phyloP scores from a whole-genome alignment of 176 grass and related monocot genomes.

The Stipa capillata region DNA sequence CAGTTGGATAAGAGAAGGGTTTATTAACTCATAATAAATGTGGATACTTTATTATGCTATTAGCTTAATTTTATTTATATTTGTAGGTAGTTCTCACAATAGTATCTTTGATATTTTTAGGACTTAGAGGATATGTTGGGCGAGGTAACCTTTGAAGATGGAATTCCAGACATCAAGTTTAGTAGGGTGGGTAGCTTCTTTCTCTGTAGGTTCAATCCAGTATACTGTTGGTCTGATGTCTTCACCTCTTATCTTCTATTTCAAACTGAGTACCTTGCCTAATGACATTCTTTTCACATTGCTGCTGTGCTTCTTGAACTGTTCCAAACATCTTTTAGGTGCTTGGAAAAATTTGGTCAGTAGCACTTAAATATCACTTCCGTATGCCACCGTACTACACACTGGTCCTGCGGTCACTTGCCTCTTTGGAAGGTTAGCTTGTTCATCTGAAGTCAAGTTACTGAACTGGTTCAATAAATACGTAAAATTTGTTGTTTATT shows the following conservation, averaged over 20 bases:
- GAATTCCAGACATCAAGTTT: constrained; percentile 96
- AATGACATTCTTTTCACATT: constrained; percentile 17
- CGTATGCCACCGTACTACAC: constrained; percentile 95
- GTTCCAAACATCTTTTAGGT: constrained; percentile 53
- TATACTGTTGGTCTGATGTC: background rate
- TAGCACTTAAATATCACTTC: constrained; percentile 89
- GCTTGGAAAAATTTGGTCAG: constrained; percentile 82
- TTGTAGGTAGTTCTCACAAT: background rate
- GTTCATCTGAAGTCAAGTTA: constrained; percentile 11
- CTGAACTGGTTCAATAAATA: background rate
- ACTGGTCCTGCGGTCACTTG: constrained; percentile 78
- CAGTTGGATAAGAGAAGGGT: background rate
- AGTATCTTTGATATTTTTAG: constrained; percentile 33
- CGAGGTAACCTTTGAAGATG: constrained; percentile 65
- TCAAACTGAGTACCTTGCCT: background rate
- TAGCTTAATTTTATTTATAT: background rate
- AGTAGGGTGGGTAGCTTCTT: constrained; percentile 55
- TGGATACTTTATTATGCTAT: background rate
- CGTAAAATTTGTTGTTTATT: background rate
- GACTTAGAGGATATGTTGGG: constrained; percentile 86
- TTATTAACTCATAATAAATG: background rate
- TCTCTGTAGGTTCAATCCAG: constrained; percentile 4
- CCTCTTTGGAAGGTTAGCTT: constrained; percentile 79
- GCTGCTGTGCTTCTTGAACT: constrained; percentile 21
- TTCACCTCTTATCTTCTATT: background rate